These are phyloP conservation scores for Globisporangium abappressorium DNA, from an alignment of 352 stramenopile genomes.

Conservation along the genomic window DNA sequence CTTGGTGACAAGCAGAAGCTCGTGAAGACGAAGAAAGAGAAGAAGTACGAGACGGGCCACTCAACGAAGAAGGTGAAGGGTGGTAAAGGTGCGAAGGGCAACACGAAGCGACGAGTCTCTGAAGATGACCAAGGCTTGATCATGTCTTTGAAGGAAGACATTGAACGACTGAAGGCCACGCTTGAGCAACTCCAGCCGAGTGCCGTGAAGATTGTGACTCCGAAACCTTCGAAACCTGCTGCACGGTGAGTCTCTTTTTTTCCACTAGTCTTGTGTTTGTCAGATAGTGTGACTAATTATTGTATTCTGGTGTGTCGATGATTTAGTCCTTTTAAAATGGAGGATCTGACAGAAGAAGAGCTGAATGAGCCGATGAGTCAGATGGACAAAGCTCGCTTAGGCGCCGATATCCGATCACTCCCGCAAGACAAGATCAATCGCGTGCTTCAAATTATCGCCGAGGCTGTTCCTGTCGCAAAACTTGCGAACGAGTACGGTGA, in stretches of 20 bases:
- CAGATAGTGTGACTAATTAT: neutral
- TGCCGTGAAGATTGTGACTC: slow-evolving; percentile 35
- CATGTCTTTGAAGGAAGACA: slow-evolving; percentile 86
- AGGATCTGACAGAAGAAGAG: slow-evolving; percentile 86
- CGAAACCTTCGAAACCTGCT: slow-evolving; percentile 50
- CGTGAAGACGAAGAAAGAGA: slow-evolving; percentile 71
- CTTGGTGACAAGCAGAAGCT: slow-evolving; percentile 32
- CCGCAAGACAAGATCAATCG: slow-evolving; percentile 87
- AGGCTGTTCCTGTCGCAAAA: slow-evolving; percentile 82
- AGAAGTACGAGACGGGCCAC: slow-evolving; percentile 46
- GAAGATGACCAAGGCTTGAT: slow-evolving; percentile 75
- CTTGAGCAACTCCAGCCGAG: slow-evolving; percentile 75
- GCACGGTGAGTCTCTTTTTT: slow-evolving; percentile 37
- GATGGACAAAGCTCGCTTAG: slow-evolving; percentile 78
- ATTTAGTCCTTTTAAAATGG: slow-evolving; percentile 83
- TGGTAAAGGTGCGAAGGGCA: slow-evolving; percentile 72
- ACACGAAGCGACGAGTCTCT: slow-evolving; percentile 53
- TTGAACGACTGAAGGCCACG: slow-evolving; percentile 85
- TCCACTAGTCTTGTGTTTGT: neutral
- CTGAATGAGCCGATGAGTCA: slow-evolving; percentile 85
- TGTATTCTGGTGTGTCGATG: slow-evolving; percentile 9
- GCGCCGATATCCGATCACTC: slow-evolving; percentile 75
- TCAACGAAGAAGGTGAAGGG: slow-evolving; percentile 74
- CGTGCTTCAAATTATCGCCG: slow-evolving; percentile 86
- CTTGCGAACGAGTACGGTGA: slow-evolving; percentile 83